Base-by-base conservation (phyloP, 148 eudicot genomes). In the Camellia lanceoleosa region DNA sequence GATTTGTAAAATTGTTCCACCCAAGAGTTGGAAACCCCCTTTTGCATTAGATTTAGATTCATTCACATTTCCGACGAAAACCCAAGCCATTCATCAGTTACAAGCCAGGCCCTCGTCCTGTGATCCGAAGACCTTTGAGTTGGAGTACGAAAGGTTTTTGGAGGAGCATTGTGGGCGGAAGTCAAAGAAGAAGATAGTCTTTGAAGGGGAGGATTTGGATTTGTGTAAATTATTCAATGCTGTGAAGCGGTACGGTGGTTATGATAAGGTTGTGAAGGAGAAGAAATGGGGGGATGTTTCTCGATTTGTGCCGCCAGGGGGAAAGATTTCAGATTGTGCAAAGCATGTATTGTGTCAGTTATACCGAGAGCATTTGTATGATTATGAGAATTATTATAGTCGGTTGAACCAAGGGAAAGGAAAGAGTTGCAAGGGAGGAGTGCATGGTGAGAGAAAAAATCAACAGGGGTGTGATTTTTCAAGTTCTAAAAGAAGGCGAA, bases 231-330 rank as follows among this genome's bases (percentile, higher is more conserved):
- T 97, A 77, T 97, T 94, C 83, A 97, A 97, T 84, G 94, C 90
- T 0, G 99, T 84, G 81, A 97, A 97, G 87, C 85, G 99, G 78
- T 94, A 86, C 79, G 94, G 99, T 61, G 99, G 99, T 71, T 97
- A 89, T 73, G 92, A 94, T 85, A 96, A 90, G 84, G 98, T 92
- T 84, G 91, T 89, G 71, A 85, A 88, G 82, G 90, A 84, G 59
- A 97, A 90, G 93, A 97, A 92, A 81, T 97, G 99, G 99, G 99
- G 95, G 71, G 94, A 91, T 83, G 94, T 92, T 82, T 92, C 87
- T 52, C 81, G 90, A 85, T 91, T 97, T 82, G 91, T 94, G 73
- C 83, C 88, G 64, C 85, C 93, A 0, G 90, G 86, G 47, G 68
- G 75, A 58, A 97, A 92, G 91, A 87, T 94, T 62, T 88, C 97